Evolutionary conservation across 1,139 yeast species (phyloP), one percentile per base, ranked within the genome.

Genomic region (Kodamaea sp.): DNA sequence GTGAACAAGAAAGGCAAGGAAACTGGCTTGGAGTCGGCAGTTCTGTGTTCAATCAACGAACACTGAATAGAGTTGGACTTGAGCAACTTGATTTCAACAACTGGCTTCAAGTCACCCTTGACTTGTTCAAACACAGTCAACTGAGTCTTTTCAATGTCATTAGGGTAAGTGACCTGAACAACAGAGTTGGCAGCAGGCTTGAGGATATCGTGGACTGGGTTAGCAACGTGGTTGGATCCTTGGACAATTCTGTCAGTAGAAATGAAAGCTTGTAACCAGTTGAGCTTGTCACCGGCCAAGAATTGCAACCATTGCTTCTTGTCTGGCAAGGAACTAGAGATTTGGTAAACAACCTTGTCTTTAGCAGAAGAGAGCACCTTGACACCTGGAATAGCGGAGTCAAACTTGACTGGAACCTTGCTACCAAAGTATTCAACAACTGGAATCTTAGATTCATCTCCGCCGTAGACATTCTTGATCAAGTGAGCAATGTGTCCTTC

Each of bases 181-280:
- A 72, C 68, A 41, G 81, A 64, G 49, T 81, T 78, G 41, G 71
- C 61, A 37, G 80, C 70, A 42, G 98, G 97, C 31, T 85, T 76
- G 56, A 92, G 79, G 29, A 92, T 82, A 46, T 83, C 78, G 53
- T 79, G 85, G 37, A 84, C 76, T 23, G 97, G 86, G 65, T 90
- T 94, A 29, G 78, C 59, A 46, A 80, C 81, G 55, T 85, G 92
- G 63, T 82, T 79, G 43, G 79, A 70, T 37, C 88, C 96, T 69
- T 90, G 97, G 39, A 89, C 94, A 57, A 88, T 71, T 61, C 88
- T 80, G 42, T 79, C 76, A 44, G 92, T 76, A 22, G 90, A 73
- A 47, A 92, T 71, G 61, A 92, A 78, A 22, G 98, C 97, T 51
- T 85, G 86, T 65, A 95, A 80, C 99, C 99, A 92, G 60, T 78